phyloP scores from a whole-genome alignment of 1,139 yeast species.

The Saccharomyces hybrid region DNA sequence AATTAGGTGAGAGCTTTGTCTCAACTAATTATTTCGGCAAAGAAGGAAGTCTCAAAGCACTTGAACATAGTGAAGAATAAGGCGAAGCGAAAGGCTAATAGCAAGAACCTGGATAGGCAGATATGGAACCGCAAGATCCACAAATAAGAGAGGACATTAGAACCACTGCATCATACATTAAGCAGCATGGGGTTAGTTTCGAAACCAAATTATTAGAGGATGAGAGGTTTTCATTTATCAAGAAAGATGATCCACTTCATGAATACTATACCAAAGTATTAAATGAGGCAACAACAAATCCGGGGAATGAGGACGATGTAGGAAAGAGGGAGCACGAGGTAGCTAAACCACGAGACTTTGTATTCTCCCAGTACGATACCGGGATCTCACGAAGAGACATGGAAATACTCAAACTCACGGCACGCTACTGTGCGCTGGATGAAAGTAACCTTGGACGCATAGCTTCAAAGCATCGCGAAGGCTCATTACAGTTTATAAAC shows the following conservation, averaged over 20 bases:
- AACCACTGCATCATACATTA: constrained; percentile 66
- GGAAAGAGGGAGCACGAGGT: constrained; percentile 9
- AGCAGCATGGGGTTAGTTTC: constrained; percentile 59
- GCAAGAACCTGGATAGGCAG: neutral
- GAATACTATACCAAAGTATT: constrained; percentile 45
- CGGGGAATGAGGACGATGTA: constrained; percentile 3
- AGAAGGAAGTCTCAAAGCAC: neutral
- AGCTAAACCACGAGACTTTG: constrained; percentile 35
- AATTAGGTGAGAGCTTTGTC: neutral
- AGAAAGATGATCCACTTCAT: constrained; percentile 47
- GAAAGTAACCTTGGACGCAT: constrained; percentile 43
- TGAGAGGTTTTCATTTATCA: constrained; percentile 57
- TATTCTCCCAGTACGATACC: constrained; percentile 45
- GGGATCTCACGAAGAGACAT: constrained; percentile 57
- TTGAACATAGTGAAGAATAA: neutral
- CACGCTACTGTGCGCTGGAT: constrained; percentile 50
- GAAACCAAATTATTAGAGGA: constrained; percentile 54
- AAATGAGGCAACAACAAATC: constrained; percentile 10
- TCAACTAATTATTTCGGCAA: neutral
- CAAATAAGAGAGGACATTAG: constrained; percentile 47
- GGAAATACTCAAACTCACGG: constrained; percentile 64
- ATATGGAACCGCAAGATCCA: constrained; percentile 8
- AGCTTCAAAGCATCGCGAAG: constrained; percentile 37
- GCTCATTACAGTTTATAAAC: constrained; percentile 64
- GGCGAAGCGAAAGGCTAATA: constrained; percentile 1